Evolutionary conservation across 495 filamentous ascomycete species (phyloP).

Genomic region (Mycothermus thermophilus): DNA sequence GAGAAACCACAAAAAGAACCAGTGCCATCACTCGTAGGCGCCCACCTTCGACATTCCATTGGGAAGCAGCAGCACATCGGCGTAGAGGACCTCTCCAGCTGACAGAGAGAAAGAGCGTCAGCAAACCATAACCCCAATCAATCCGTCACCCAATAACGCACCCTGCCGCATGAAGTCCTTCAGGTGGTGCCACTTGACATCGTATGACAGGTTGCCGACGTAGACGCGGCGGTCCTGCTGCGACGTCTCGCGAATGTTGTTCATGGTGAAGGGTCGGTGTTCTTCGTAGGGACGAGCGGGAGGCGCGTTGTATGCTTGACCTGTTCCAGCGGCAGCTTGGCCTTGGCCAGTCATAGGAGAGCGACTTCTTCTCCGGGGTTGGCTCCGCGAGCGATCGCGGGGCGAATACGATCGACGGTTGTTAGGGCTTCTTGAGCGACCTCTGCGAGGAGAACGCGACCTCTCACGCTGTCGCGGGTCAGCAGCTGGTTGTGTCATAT

Average conservation of each 20-base stretch:
- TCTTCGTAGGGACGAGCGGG: constrained; percentile 70
- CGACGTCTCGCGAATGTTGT: constrained; percentile 77
- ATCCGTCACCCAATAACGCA: constrained; percentile 37
- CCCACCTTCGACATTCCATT: constrained; percentile 99
- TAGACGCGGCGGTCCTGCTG: constrained; percentile 99
- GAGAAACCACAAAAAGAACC: constrained; percentile 59
- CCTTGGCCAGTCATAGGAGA: constrained; percentile 74
- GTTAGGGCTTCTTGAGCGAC: constrained; percentile 41
- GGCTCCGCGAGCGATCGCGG: constrained; percentile 82
- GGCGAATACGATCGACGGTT: constrained; percentile 82
- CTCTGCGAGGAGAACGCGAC: constrained; percentile 83
- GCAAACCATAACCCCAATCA: background rate
- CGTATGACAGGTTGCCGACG: constrained; percentile 95
- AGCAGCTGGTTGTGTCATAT: constrained; percentile 18
- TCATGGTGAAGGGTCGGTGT: constrained; percentile 92
- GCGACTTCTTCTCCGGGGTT: constrained; percentile 50
- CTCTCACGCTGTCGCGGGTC: constrained; percentile 68
- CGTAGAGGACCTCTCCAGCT: constrained; percentile 99
- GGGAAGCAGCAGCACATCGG: constrained; percentile 98
- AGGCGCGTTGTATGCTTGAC: constrained; percentile 44
- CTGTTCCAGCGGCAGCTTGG: constrained; percentile 49
- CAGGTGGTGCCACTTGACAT: constrained; percentile 99
- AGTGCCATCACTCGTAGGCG: constrained; percentile 69
- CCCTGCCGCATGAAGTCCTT: constrained; percentile 99
- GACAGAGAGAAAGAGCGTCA: constrained; percentile 3